Evolutionary conservation across 2,329 filamentous ascomycete genomes (phyloP).

Genomic region (Ophiostoma sp.): DNA sequence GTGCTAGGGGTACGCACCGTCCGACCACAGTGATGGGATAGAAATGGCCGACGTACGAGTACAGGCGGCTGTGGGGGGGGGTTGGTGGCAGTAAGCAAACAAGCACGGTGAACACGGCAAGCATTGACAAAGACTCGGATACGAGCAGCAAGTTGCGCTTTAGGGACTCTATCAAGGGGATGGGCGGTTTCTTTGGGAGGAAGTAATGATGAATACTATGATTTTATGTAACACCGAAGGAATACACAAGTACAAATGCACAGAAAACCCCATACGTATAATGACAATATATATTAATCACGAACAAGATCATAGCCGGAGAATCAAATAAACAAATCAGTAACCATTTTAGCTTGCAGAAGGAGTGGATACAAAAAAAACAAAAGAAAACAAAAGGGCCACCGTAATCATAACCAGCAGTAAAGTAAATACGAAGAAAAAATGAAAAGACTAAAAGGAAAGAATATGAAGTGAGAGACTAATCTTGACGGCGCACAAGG

Average conservation of each 20-base stretch:
- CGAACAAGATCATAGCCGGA: no score
- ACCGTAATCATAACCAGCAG: not conserved
- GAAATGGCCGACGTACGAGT: no score
- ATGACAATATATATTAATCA: no score
- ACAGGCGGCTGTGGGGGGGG: not conserved
- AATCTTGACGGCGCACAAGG: slow-evolving; percentile 22
- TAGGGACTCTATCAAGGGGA: not conserved
- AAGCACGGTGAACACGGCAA: not conserved
- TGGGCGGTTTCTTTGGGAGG: not conserved
- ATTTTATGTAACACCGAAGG: no score
- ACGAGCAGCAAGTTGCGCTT: not conserved
- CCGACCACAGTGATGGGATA: not conserved
- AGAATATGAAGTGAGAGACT: not conserved
- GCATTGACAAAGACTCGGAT: not conserved
- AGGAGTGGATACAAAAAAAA: not conserved
- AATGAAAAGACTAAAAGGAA: not conserved
- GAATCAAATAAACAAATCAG: not conserved
- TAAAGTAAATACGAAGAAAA: not conserved
- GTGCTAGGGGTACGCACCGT: slow-evolving; percentile 15
- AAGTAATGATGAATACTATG: not conserved
- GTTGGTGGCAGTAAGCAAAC: not conserved
- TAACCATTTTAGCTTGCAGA: not conserved
- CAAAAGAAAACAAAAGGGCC: not conserved
- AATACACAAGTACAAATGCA: no score
- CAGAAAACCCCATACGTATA: no score